phyloP scores from a whole-genome alignment of 805 yeast species.

The Spathaspora sp. region DNA sequence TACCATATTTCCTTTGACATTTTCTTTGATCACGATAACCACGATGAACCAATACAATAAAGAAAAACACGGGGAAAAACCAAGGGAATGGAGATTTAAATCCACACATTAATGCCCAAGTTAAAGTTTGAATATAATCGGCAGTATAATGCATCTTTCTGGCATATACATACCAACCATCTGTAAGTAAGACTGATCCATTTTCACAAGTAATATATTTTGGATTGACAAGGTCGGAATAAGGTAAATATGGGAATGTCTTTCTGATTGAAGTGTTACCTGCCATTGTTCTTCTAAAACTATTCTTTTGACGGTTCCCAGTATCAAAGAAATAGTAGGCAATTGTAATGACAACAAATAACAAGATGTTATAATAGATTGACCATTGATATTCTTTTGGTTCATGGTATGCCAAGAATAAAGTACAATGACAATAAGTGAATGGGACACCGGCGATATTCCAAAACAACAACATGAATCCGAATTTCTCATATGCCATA shows the following conservation, averaged over 20 bases:
- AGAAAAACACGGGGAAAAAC: constrained; percentile 92
- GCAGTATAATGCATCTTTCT: constrained; percentile 95
- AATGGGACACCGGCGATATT: constrained; percentile 98
- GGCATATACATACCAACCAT: constrained; percentile 93
- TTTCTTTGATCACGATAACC: constrained; percentile 83
- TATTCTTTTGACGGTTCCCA: constrained; percentile 90
- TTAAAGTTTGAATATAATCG: constrained; percentile 79
- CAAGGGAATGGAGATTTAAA: constrained; percentile 86
- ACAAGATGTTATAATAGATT: constrained; percentile 49
- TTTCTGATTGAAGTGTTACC: constrained; percentile 78
- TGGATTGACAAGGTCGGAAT: constrained; percentile 79
- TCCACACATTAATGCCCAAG: constrained; percentile 94
- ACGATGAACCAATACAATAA: constrained; percentile 83
- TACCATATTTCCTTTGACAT: constrained; percentile 85
- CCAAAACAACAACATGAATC: constrained; percentile 99
- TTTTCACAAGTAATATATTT: constrained; percentile 77
- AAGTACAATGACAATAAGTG: constrained; percentile 93
- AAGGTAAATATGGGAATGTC: constrained; percentile 91
- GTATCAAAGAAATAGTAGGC: constrained; percentile 95
- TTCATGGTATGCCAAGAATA: constrained; percentile 76
- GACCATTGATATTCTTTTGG: constrained; percentile 83
- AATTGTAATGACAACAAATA: constrained; percentile 53
- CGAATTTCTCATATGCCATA: constrained; percentile 98
- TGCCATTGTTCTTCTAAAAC: constrained; percentile 78
- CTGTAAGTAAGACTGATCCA: constrained; percentile 81